Base-by-base conservation (phyloP, 2,329 filamentous ascomycete genomes). In the Emericellopsis atlantica region DNA sequence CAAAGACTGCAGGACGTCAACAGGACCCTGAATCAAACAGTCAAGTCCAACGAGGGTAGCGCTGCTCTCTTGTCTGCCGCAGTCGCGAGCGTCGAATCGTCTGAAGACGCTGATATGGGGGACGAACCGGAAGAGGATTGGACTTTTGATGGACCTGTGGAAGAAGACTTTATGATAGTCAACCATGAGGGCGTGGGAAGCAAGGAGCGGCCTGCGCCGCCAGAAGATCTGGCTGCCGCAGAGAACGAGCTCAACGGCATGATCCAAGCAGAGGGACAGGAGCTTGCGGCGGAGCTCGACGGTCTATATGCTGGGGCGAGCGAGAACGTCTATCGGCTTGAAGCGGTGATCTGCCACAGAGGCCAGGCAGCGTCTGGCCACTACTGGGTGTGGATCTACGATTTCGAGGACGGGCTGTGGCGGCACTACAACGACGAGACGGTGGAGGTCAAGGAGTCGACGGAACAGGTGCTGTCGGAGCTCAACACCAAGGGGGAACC, bases 381-480 rank as follows among this genome's bases (percentile, higher is more conserved):
- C 59, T 98, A 96, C 63, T 95, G 87, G 81, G 87, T 95, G 36
- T 95, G 89, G 73, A 93, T 98, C 47, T 84, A 80, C 54, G 92
- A 96, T 62, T 94, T 94, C 58, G 74, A 81, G 48, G 74, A 77
- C 37, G 74, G 76, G 34, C 67, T 89, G 16, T 98, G 92, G 89
- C 81, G 88, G 43, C 87, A 85, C 54, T 98, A 95, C 68, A 98
- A 98, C 56, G 92, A 98, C 53, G 81, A 82, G 41, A 72, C 72
- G 14, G 88, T 98, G 21, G 80, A 76, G 3, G 77, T 84, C 47
- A 67, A 72, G 44, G 72, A 78, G 22, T 73, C 84, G 51, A 68
- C 74, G 7, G 67, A 69, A 14, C 74, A 81, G 39, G 84, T 95
- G 33, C 79, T 92, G 47, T 68, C 74, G 21, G 70, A 75, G 45